Base-by-base conservation (phyloP, 2,329 filamentous ascomycete species). In the Coniochaeta sp. region DNA sequence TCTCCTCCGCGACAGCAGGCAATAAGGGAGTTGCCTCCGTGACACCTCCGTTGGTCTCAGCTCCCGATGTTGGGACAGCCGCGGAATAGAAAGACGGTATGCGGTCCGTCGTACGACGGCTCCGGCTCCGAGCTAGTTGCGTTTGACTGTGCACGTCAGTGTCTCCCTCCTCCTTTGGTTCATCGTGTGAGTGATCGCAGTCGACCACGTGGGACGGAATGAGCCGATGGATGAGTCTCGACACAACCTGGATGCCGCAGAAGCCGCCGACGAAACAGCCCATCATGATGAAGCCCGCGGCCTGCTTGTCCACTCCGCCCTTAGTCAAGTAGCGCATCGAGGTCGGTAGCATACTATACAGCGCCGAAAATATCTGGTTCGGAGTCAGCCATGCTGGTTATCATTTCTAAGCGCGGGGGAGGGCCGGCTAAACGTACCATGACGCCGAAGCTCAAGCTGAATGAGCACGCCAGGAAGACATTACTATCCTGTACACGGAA, bases 401-500 rank as follows among this genome's bases (percentile, higher is more conserved):
- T 14, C 9, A 12, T 14, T 36, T 12, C 7, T 12, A 30, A 17
- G 3, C 17, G 22, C 9, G 14, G 19, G 47, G 3, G n/a, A n/a
- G n/a, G n/a, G n/a, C n/a, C n/a, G n/a, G 2, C n/a, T 63, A 17
- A 26, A 71, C 84, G 65, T 74, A 96, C 93, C 92, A 99, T 96
- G 54, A 98, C 93, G 50, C 95, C 93, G 66, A 96, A 96, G 72
- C 92, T 97, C 64, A 99, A 76, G 74, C 93, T 96, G 62, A 98
- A 76, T 0, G 93, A 97, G 24, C 87, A 86, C 0, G 93, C 93
- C 4, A 97, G 81, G 71, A 99, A 99, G 24, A 80, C 80, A 77
- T 90, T 93, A 75, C 90, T 97, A 63, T 96, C 89, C 70, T 96
- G 86, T 65, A 99, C 96, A 67, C 86, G 85, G 73, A 98, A 99